Conservation (phyloP, 2,329 filamentous ascomycete genomes). For the Leptosphaerulina australis region DNA sequence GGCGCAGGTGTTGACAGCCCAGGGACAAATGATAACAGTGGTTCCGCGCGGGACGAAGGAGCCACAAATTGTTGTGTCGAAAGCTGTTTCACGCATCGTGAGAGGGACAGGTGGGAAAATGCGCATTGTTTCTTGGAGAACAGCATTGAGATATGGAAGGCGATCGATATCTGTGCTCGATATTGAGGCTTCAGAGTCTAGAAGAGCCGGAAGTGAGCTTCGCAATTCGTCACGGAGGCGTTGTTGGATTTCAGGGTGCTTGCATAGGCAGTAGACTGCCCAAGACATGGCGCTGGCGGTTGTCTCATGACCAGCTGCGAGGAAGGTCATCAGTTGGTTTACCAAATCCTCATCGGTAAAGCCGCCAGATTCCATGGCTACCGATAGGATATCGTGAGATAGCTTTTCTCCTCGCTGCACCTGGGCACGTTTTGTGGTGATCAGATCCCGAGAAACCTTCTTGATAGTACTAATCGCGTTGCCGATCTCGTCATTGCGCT, state of each 20-base stretch:
- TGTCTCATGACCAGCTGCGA: conserved; percentile 70
- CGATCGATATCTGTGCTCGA: conserved; percentile 67
- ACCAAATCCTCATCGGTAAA: conserved; percentile 82
- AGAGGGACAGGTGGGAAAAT: conserved; percentile 73
- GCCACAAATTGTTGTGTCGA: conserved; percentile 69
- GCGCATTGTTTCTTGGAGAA: conserved; percentile 78
- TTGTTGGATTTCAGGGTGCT: conserved; percentile 56
- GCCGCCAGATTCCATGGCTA: conserved; percentile 75
- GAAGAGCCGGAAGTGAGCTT: conserved; percentile 52
- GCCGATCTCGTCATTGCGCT: conserved; percentile 63
- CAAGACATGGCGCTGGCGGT: conserved; percentile 61
- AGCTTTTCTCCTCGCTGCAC: conserved; percentile 53
- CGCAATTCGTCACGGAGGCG: conserved; percentile 60
- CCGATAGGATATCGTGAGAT: conserved; percentile 77
- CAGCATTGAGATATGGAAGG: conserved; percentile 76
- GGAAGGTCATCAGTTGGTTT: conserved; percentile 89
- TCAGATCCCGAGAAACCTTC: conserved; percentile 68
- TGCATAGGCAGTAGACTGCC: conserved; percentile 60
- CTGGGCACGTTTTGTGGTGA: conserved; percentile 70
- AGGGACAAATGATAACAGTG: conserved; percentile 66
- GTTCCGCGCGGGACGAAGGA: conserved; percentile 73
- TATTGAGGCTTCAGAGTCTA: conserved; percentile 50
- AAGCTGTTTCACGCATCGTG: conserved; percentile 69
- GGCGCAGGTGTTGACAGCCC: conserved; percentile 72
- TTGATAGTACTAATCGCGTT: conserved; percentile 54